phyloP scores from a whole-genome alignment of 345 rosid species.

The Camelina hispida region DNA sequence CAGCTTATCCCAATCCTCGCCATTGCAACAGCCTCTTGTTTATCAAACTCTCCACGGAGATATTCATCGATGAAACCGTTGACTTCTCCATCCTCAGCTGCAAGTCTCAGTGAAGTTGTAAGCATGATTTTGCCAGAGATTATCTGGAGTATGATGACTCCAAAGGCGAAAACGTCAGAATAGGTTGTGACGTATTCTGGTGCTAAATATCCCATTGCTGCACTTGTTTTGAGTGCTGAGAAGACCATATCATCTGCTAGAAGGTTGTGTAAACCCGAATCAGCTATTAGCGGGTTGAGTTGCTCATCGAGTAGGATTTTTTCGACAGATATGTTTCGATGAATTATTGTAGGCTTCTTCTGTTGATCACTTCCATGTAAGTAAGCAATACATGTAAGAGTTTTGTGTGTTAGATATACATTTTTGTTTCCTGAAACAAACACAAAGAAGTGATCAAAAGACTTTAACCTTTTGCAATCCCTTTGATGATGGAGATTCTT shows the following conservation, averaged over 20 bases:
- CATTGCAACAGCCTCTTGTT: constrained; percentile 61
- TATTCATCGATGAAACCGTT: constrained; percentile 62
- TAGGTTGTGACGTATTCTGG: constrained; percentile 93
- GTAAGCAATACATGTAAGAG: constrained; percentile 68
- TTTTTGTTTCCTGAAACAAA: neutral
- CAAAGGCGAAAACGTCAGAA: constrained; percentile 90
- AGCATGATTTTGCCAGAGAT: constrained; percentile 74
- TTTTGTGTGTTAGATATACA: neutral
- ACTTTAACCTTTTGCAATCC: constrained; percentile 84
- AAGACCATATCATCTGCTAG: constrained; percentile 86
- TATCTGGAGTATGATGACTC: constrained; percentile 87
- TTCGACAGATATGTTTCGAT: constrained; percentile 79
- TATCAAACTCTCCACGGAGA: constrained; percentile 57
- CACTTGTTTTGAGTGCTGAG: constrained; percentile 85
- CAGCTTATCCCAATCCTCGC: constrained; percentile 70
- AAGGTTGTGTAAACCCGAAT: constrained; percentile 79
- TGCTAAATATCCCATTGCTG: constrained; percentile 95
- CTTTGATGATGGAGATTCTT: constrained; percentile 74
- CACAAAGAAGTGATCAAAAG: neutral
- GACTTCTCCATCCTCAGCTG: constrained; percentile 63
- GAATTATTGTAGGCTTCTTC: constrained; percentile 65
- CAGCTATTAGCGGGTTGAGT: constrained; percentile 82
- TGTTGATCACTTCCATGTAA: constrained; percentile 62
- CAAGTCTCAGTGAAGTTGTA: constrained; percentile 58
- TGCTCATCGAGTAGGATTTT: constrained; percentile 82